These are phyloP conservation scores for Citrullus mucosospermus DNA, from an alignment of 306 rosid species.

Conservation along the genomic window DNA sequence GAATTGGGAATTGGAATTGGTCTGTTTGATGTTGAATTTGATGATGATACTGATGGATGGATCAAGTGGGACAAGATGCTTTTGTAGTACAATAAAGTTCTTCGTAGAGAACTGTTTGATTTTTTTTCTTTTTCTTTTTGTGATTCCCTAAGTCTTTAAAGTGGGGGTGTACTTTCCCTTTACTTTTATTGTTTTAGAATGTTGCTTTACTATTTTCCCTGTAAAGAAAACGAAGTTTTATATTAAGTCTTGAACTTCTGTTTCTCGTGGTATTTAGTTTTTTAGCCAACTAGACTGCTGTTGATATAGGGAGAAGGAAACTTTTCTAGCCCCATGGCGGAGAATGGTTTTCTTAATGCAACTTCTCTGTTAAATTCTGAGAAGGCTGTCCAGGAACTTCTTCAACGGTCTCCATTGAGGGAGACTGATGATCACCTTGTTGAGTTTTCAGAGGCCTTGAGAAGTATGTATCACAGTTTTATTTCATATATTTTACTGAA, in stretches of 20 bases:
- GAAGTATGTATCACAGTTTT: constrained; percentile 51
- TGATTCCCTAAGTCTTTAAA: background rate
- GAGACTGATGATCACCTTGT: constrained; percentile 79
- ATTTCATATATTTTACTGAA: background rate
- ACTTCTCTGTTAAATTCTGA: constrained; percentile 54
- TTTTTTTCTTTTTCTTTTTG: background rate
- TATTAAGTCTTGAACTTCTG: background rate
- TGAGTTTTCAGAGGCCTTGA: constrained; percentile 93
- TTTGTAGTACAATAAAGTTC: background rate
- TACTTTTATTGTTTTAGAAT: background rate
- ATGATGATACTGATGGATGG: background rate
- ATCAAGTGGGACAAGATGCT: background rate
- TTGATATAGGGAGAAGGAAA: constrained; percentile 45
- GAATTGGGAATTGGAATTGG: background rate
- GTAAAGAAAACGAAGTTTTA: background rate
- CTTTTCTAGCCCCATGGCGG: constrained; percentile 36
- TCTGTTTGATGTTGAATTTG: background rate
- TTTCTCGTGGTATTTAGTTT: background rate
- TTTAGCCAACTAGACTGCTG: constrained; percentile 14
- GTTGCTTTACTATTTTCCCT: background rate
- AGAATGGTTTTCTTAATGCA: constrained; percentile 52
- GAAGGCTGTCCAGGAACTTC: constrained; percentile 70
- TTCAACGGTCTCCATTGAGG: constrained; percentile 46
- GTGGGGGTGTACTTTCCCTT: background rate
- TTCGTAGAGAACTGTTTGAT: background rate